Evolutionary conservation across 371 early-diverging fungal genomes (phyloP).

Genomic region (Apophysomyces elegans): DNA sequence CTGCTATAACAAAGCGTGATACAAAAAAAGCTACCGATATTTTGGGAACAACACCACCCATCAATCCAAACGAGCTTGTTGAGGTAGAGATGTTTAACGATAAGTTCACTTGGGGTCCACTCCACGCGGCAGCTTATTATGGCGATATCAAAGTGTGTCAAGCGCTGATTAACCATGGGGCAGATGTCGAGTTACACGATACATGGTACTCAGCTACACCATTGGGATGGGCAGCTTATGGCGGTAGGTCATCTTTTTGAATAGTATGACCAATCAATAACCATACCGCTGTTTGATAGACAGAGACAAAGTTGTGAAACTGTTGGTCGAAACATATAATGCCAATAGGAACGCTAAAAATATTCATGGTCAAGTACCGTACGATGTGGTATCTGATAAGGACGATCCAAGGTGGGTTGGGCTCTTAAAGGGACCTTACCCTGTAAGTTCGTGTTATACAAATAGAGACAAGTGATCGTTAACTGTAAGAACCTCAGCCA

Average conservation of each 20-base stretch:
- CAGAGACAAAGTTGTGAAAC: slow-evolving; percentile 47
- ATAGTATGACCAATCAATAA: neutral
- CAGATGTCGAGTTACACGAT: slow-evolving; percentile 81
- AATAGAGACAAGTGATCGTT: neutral
- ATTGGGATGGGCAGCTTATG: slow-evolving; percentile 92
- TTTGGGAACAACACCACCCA: slow-evolving; percentile 29
- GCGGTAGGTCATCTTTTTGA: slow-evolving; percentile 38
- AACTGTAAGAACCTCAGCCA: neutral
- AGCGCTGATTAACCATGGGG: slow-evolving; percentile 73
- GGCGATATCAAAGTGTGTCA: slow-evolving; percentile 73
- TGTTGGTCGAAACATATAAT: slow-evolving; percentile 66
- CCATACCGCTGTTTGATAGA: slow-evolving; percentile 17
- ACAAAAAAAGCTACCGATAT: slow-evolving; percentile 36
- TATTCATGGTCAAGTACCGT: slow-evolving; percentile 69
- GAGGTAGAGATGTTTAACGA: slow-evolving; percentile 66
- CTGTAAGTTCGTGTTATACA: neutral
- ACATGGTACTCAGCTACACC: slow-evolving; percentile 87
- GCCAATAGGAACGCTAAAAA: slow-evolving; percentile 73
- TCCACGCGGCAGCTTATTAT: slow-evolving; percentile 88
- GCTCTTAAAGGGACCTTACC: slow-evolving; percentile 28
- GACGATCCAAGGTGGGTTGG: slow-evolving; percentile 67
- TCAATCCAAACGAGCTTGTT: slow-evolving; percentile 62
- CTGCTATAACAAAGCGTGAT: slow-evolving; percentile 37
- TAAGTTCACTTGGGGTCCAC: slow-evolving; percentile 82
- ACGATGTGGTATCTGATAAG: slow-evolving; percentile 71